phyloP scores from a whole-genome alignment of 2,329 filamentous ascomycete species.

The Pezicula neosporulosa region DNA sequence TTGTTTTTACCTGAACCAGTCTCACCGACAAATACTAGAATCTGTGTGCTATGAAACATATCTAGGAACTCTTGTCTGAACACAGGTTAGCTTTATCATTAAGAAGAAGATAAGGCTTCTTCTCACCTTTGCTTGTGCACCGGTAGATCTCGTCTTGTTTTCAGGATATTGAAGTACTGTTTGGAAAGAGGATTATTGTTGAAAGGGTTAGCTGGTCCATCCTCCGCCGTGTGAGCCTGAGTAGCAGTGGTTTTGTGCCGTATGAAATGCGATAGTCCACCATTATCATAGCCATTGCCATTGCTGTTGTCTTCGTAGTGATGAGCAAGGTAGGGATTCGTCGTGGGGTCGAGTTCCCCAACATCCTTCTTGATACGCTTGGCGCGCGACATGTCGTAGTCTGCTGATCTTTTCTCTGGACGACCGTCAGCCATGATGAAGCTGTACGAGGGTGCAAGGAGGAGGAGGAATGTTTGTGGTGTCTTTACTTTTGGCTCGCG shows the following conservation, averaged over 20 bases:
- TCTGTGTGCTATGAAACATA: slow-evolving; percentile 90
- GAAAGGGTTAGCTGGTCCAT: slow-evolving; percentile 82
- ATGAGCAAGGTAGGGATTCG: slow-evolving; percentile 91
- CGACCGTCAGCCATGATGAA: slow-evolving; percentile 52
- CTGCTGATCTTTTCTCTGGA: slow-evolving; percentile 33
- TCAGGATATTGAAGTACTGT: slow-evolving; percentile 86
- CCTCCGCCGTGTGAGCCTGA: slow-evolving; percentile 71
- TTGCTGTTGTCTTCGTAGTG: slow-evolving; percentile 57
- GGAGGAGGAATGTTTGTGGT: slow-evolving; percentile 10
- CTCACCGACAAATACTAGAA: slow-evolving; percentile 97
- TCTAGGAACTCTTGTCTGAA: slow-evolving; percentile 83
- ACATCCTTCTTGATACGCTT: slow-evolving; percentile 36
- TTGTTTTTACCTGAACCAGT: slow-evolving; percentile 98
- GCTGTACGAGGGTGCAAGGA: slow-evolving; percentile 3
- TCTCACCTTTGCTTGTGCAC: slow-evolving; percentile 83
- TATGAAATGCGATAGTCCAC: slow-evolving; percentile 59
- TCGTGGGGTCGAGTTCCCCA: slow-evolving; percentile 42
- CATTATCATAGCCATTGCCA: slow-evolving; percentile 31
- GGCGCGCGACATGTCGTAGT: slow-evolving; percentile 42
- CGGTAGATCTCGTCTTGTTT: slow-evolving; percentile 78
- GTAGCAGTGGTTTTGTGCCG: slow-evolving; percentile 78
- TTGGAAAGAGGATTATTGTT: slow-evolving; percentile 72
- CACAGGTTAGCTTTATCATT: slow-evolving; percentile 12
- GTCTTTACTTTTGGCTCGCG: slow-evolving; percentile 21
- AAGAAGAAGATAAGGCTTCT: not conserved